Evolutionary conservation across 176 grass and related monocot species (phyloP).

Genomic region (Musa schizocarpa): DNA sequence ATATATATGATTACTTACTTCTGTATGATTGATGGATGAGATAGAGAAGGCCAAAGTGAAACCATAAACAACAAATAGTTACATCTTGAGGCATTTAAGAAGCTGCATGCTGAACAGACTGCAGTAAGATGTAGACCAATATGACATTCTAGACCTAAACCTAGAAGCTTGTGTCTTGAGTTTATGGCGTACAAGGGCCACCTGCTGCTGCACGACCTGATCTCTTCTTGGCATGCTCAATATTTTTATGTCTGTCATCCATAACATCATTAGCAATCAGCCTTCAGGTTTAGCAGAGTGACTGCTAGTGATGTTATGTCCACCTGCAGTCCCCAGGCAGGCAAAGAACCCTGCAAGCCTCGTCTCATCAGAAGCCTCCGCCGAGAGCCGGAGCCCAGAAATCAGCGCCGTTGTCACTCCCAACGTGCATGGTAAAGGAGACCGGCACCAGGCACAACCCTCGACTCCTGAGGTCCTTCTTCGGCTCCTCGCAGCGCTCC

Average conservation of each 20-base stretch:
- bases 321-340: background rate
- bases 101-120: too few species aligned
- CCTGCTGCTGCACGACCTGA: background rate
- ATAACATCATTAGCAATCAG: slow-evolving; percentile 96
- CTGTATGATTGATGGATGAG: too few species aligned
- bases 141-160: too few species aligned
- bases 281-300: slow-evolving; percentile 52
- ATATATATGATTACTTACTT: too few species aligned
- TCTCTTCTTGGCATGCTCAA: background rate
- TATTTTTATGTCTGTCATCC: background rate
- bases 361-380: background rate
- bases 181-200: too few species aligned
- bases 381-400: slow-evolving; percentile 36
- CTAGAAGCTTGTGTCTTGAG: too few species aligned
- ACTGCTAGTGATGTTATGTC: slow-evolving; percentile 85
- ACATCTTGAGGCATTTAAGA: too few species aligned
- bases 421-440: slow-evolving; percentile 48
- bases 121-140: too few species aligned
- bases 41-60: too few species aligned
- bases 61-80: too few species aligned
- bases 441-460: slow-evolving; percentile 59
- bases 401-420: slow-evolving; percentile 44
- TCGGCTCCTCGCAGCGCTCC: background rate
- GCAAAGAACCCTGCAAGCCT: slow-evolving; percentile 4
- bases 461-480: slow-evolving; percentile 47